Evolutionary conservation across 2,329 filamentous ascomycete species (phyloP).

Genomic region (Penicillium sp.): DNA sequence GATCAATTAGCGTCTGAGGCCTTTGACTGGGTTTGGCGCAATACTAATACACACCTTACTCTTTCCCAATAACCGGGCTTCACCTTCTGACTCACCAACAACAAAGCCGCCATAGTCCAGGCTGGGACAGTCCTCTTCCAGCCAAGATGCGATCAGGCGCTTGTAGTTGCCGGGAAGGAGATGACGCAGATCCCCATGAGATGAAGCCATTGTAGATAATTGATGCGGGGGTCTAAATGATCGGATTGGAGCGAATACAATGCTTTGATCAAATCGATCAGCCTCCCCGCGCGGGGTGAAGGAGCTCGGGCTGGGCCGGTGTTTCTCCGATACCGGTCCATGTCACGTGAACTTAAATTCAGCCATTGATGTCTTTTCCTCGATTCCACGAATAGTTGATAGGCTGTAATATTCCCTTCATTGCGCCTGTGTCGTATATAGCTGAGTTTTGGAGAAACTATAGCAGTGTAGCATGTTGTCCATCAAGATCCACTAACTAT

Average conservation of each 20-base stretch:
- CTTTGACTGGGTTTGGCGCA: slow-evolving; percentile 6
- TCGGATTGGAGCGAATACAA: not conserved
- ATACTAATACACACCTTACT: slow-evolving; percentile 41
- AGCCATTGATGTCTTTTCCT: no score
- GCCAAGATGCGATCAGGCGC: slow-evolving; percentile 73
- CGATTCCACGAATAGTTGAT: no score
- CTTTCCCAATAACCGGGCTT: slow-evolving; percentile 55
- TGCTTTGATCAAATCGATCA: not conserved
- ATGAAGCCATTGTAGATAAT: slow-evolving; percentile 50
- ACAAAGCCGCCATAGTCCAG: slow-evolving; percentile 98
- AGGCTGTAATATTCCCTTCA: no score
- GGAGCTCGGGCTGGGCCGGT: slow-evolving; percentile 2
- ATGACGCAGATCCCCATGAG: slow-evolving; percentile 61
- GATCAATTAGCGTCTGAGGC: slow-evolving; percentile 1
- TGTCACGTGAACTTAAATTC: slow-evolving; percentile 1
- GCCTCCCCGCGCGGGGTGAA: slow-evolving; percentile 9
- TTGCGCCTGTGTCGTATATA: no score
- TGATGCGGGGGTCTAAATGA: not conserved
- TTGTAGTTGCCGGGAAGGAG: slow-evolving; percentile 85
- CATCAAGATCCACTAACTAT: no score
- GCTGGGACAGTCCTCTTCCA: slow-evolving; percentile 91
- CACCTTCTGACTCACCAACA: slow-evolving; percentile 60
- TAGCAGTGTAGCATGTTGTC: no score
- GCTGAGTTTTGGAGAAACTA: no score
- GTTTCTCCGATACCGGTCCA: not conserved